A percentile compares a stretch with the other conserved stretches of the same genome.
These are phyloP conservation scores for Conticribra guillardii DNA, from an alignment of 108 stramenopile genomes.

Conservation along the genomic window DNA sequence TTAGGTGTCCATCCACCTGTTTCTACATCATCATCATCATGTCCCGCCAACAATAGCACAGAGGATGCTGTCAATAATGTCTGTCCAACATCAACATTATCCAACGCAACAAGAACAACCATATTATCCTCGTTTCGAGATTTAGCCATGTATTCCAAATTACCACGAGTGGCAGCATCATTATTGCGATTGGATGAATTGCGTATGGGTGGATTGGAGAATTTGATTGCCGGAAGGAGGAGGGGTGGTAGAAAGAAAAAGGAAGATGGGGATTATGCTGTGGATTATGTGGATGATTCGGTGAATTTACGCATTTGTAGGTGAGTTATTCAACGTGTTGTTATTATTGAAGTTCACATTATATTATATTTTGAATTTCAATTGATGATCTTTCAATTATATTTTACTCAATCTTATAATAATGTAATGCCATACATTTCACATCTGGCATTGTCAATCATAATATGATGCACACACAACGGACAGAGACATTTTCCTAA, in stretches of 20 bases:
- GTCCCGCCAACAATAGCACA: neutral
- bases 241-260: constrained; percentile 1
- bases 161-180: constrained; percentile 46
- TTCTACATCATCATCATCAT: neutral
- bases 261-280: neutral
- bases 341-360: too few relatives aligned
- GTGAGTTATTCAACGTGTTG: neutral
- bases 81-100: constrained; percentile 39
- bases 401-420: too few relatives aligned
- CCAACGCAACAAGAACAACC: neutral
- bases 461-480: too few relatives aligned
- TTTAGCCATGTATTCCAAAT: constrained; percentile 46
- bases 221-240: constrained; percentile 31
- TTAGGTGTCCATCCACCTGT: constrained; percentile 35
- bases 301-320: constrained; percentile 34
- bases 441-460: too few relatives aligned
- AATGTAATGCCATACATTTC: too few relatives aligned
- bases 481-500: constrained; percentile 57
- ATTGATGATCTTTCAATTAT: too few relatives aligned
- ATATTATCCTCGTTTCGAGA: constrained; percentile 45
- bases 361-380: too few relatives aligned
- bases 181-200: constrained; percentile 44
- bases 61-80: constrained; percentile 33
- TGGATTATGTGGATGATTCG: constrained; percentile 17
- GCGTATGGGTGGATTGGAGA: constrained; percentile 33